phyloP scores from a whole-genome alignment of 805 yeast species.

The Starmerella bombi region DNA sequence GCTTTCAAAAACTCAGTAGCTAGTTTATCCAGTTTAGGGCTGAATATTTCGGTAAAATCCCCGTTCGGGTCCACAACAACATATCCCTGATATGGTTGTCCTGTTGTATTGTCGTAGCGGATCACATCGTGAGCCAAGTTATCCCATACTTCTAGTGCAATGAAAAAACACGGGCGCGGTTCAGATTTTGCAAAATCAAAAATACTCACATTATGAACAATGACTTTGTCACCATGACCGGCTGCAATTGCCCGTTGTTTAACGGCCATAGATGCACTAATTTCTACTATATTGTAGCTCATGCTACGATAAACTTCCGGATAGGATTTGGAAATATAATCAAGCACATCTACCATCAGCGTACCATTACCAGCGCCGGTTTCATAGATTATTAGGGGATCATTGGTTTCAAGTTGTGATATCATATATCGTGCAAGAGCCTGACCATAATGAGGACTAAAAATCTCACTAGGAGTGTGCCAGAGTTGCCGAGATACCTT shows the following conservation, averaged over 20 bases:
- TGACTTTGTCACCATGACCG: constrained; percentile 45
- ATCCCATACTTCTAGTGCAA: constrained; percentile 74
- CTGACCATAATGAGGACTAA: constrained; percentile 71
- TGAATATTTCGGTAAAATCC: constrained; percentile 61
- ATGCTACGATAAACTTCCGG: constrained; percentile 65
- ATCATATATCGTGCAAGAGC: constrained; percentile 65
- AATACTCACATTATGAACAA: constrained; percentile 59
- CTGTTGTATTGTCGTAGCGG: constrained; percentile 54
- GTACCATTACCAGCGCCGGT: constrained; percentile 90
- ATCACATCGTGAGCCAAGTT: constrained; percentile 73
- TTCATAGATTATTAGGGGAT: constrained; percentile 70
- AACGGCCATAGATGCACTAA: constrained; percentile 46
- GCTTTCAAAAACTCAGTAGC: constrained; percentile 39
- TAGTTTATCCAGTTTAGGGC: constrained; percentile 47
- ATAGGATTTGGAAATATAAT: constrained; percentile 45
- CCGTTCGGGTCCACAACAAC: constrained; percentile 60
- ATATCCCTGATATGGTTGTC: constrained; percentile 62
- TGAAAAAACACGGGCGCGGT: constrained; percentile 48
- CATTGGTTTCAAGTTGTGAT: constrained; percentile 43
- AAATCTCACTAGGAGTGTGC: constrained; percentile 84
- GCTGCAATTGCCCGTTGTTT: constrained; percentile 26
- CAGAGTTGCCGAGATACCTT: constrained; percentile 41
- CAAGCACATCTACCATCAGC: constrained; percentile 59
- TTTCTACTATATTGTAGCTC: constrained; percentile 59
- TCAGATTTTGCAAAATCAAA: constrained; percentile 56